Conservation (phyloP, 495 filamentous ascomycete genomes). For the Podospora fimiseda region DNA sequence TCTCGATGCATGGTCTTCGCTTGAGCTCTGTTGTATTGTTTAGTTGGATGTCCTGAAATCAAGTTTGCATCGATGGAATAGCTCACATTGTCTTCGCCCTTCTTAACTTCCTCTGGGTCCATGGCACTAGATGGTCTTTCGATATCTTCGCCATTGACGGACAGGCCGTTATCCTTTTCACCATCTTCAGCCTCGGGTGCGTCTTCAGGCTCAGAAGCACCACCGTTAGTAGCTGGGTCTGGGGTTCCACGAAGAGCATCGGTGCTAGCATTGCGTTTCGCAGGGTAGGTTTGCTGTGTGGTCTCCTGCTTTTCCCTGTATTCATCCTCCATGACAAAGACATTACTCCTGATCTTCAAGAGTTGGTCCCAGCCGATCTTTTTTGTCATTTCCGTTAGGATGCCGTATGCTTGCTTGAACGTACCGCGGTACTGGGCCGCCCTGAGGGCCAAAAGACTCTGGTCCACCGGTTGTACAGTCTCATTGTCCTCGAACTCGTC, state of each 20-base stretch:
- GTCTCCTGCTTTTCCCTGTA: constrained; percentile 82
- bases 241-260: constrained; percentile 63
- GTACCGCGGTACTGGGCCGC: constrained; percentile 88
- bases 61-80: neutral
- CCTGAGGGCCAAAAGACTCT: constrained; percentile 77
- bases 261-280: constrained; percentile 66
- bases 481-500: constrained; percentile 90
- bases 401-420: constrained; percentile 87
- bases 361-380: constrained; percentile 98
- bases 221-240: constrained; percentile 57
- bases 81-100: constrained; percentile 75
- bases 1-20: constrained; percentile 52
- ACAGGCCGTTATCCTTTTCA: constrained; percentile 34
- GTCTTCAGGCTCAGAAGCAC: constrained; percentile 38
- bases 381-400: constrained; percentile 87
- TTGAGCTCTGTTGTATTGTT: constrained; percentile 23
- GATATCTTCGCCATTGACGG: constrained; percentile 46
- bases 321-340: constrained; percentile 99
- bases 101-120: constrained; percentile 75
- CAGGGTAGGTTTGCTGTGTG: constrained; percentile 32
- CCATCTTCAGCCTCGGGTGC: constrained; percentile 37
- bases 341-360: constrained; percentile 84
- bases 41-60: too few species aligned
- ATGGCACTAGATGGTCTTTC: constrained; percentile 78
- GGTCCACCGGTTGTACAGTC: constrained; percentile 77